A percentile compares a stretch with the other conserved stretches of the same genome.
Evolutionary conservation across 163 green algal genomes (phyloP).

Genomic region (Smithsoniella earleae): DNA sequence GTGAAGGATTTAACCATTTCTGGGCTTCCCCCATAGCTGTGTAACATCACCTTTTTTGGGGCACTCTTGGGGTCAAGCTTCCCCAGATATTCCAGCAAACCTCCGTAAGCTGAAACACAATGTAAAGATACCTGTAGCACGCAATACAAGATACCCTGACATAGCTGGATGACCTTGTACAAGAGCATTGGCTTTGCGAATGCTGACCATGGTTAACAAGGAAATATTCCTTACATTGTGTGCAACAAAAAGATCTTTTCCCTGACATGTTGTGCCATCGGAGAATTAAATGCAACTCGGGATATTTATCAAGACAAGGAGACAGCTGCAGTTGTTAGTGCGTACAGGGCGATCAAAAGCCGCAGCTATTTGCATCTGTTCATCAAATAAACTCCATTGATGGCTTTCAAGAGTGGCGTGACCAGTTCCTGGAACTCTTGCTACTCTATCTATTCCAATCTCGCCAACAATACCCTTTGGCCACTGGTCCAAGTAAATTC

Average conservation of each 20-base stretch:
- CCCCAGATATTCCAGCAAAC: slow-evolving; percentile 38
- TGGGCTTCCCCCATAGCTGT: slow-evolving; percentile 38
- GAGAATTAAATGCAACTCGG: too few species aligned
- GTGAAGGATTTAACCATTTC: slow-evolving; percentile 36
- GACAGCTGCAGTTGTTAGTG: too few species aligned
- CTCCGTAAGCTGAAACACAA: slow-evolving; percentile 42
- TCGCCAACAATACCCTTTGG: slow-evolving; percentile 40
- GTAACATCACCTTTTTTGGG: slow-evolving; percentile 42
- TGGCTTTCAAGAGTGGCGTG: slow-evolving; percentile 34
- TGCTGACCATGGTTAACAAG: too few species aligned
- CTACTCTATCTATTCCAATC: slow-evolving; percentile 42
- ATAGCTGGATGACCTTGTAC: too few species aligned
- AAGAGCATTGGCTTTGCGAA: too few species aligned
- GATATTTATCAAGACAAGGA: too few species aligned
- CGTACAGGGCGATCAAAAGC: slow-evolving; percentile 39
- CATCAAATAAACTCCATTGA: slow-evolving; percentile 37
- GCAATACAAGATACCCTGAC: too few species aligned
- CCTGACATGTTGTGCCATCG: too few species aligned
- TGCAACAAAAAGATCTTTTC: too few species aligned
- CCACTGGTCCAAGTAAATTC: slow-evolving; percentile 28
- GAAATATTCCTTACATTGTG: too few species aligned
- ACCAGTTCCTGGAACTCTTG: slow-evolving; percentile 39
- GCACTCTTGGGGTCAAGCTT: neutral
- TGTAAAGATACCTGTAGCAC: slow-evolving; percentile 33
- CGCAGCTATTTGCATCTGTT: slow-evolving; percentile 41